Conservation (phyloP, 2,329 filamentous ascomycete genomes). For the Lecanicillium sp. region DNA sequence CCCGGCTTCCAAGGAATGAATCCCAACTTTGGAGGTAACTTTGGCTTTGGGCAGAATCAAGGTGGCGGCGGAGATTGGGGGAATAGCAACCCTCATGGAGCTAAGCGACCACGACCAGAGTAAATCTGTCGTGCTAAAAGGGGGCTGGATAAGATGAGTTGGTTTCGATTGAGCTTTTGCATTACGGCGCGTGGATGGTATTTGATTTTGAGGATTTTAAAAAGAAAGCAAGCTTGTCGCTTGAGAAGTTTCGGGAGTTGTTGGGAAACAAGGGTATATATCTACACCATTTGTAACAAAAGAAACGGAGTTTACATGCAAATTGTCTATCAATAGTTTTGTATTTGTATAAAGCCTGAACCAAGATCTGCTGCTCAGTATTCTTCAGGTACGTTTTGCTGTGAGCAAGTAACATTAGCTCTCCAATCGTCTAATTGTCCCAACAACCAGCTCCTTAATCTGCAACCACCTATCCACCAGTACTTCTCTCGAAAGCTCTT, state of each 20-base stretch:
- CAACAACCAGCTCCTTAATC: conserved; percentile 25
- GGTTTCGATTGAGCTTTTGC: no score
- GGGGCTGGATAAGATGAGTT: no score
- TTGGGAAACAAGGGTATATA: background rate
- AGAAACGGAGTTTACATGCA: no score
- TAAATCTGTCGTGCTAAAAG: conserved; percentile 20
- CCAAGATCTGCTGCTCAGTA: no score
- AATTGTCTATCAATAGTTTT: no score
- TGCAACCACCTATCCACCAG: conserved; percentile 25
- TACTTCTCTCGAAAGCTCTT: conserved; percentile 10
- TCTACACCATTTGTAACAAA: no score
- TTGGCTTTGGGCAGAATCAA: conserved; percentile 51
- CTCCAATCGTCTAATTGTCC: conserved; percentile 18
- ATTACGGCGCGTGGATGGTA: no score
- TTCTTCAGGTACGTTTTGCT: no score
- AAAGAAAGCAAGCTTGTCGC: no score
- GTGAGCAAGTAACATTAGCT: background rate
- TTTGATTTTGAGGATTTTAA: no score
- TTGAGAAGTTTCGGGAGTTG: background rate
- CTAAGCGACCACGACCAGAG: conserved; percentile 71
- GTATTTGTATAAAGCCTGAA: no score
- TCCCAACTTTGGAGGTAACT: conserved; percentile 60
- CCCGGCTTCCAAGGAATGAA: conserved; percentile 45
- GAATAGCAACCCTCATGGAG: conserved; percentile 62
- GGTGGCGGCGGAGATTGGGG: conserved; percentile 52